phyloP scores from a whole-genome alignment of 768 basidiomycete genomes.

The Mycena latifolia region DNA sequence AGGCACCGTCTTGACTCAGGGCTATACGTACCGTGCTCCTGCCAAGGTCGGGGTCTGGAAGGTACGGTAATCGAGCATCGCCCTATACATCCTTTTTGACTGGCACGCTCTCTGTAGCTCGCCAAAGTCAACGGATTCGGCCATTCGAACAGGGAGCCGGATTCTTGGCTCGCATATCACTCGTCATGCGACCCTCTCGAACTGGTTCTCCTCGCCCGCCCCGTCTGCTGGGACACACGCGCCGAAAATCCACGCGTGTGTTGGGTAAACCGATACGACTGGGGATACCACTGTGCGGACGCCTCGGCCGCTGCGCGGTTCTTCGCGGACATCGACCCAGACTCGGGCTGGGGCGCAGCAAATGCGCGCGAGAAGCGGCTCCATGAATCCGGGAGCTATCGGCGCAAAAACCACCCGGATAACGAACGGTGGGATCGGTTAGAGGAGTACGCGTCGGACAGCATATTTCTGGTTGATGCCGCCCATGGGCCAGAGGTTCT shows the following conservation, averaged over 20 bases:
- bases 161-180: conserved; percentile 36
- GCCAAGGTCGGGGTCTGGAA: conserved; percentile 35
- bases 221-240: conserved; percentile 9
- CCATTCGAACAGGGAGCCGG: background rate
- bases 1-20: conserved; percentile 20
- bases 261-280: conserved; percentile 32
- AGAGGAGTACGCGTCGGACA: background rate
- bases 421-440: conserved; percentile 27
- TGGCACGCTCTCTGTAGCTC: conserved; percentile 13
- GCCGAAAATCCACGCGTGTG: conserved; percentile 16
- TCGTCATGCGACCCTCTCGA: conserved; percentile 25
- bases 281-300: conserved; percentile 13
- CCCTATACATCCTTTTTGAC: background rate
- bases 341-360: conserved; percentile 31
- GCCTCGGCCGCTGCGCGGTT: background rate
- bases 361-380: conserved; percentile 12
- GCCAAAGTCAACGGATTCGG: conserved; percentile 33
- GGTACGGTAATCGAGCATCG: background rate
- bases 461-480: conserved; percentile 30
- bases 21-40: conserved; percentile 25
- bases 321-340: conserved; percentile 29
- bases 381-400: background rate
- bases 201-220: conserved; percentile 22
- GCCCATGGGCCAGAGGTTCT: conserved; percentile 9
- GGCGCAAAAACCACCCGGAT: conserved; percentile 15